These are phyloP conservation scores for Aspergillus funiculosus DNA, from an alignment of 495 filamentous ascomycete genomes.

Conservation along the genomic window DNA sequence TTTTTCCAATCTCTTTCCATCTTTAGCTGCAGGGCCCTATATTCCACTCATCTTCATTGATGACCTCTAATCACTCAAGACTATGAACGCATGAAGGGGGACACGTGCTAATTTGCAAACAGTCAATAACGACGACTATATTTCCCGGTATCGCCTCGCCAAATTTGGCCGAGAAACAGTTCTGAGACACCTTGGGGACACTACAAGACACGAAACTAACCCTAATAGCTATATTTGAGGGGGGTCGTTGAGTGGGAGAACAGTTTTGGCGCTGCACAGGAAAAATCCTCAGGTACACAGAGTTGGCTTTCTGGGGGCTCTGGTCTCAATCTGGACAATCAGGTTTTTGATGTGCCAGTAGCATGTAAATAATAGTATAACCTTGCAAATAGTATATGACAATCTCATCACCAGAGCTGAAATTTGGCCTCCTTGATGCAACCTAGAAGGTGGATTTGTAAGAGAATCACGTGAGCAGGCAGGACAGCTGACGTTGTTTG, in stretches of 20 bases:
- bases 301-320: no score
- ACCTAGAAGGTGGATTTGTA: conserved; percentile 20
- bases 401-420: not conserved
- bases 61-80: no score
- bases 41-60: no score
- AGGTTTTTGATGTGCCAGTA: no score
- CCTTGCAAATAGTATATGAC: not conserved
- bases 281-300: no score
- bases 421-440: not conserved
- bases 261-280: not conserved
- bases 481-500: conserved; percentile 40
- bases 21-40: no score
- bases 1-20: no score
- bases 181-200: conserved; percentile 36
- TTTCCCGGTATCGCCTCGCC: conserved; percentile 68
- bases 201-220: not conserved
- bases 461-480: conserved; percentile 33
- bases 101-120: no score
- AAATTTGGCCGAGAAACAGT: conserved; percentile 55
- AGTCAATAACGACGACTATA: conserved; percentile 85
- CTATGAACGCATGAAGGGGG: no score
- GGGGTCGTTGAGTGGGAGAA: not conserved
- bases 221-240: conserved; percentile 10
- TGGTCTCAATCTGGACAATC: no score
- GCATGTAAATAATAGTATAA: no score